These are phyloP conservation scores for Zelopaecilomyces penicillatus DNA, from an alignment of 2,329 filamentous ascomycete species.

Conservation along the genomic window DNA sequence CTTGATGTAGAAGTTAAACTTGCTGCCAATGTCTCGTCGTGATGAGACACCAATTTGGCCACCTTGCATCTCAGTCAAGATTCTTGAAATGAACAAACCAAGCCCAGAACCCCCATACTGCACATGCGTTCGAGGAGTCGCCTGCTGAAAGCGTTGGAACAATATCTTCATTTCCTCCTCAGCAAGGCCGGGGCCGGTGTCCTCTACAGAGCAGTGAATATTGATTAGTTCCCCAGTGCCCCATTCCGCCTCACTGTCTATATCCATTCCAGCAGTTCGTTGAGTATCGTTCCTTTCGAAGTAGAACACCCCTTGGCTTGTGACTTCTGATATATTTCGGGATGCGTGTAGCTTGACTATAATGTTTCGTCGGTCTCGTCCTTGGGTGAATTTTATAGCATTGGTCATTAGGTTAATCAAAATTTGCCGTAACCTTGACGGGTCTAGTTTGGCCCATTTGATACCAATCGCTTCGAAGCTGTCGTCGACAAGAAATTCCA, in stretches of 20 bases:
- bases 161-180: conserved; percentile 58
- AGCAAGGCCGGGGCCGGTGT: conserved; percentile 60
- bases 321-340: conserved; percentile 35
- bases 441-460: conserved; percentile 67
- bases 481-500: conserved; percentile 60
- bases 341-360: conserved; percentile 58
- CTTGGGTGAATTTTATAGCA: conserved; percentile 57
- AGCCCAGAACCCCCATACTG: conserved; percentile 64
- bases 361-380: conserved; percentile 51
- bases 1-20: conserved; percentile 70
- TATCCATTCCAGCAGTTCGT: conserved; percentile 26
- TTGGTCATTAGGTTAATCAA: conserved; percentile 69
- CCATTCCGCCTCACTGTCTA: conserved; percentile 56
- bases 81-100: conserved; percentile 67
- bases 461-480: conserved; percentile 57
- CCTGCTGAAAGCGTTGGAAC: conserved; percentile 62
- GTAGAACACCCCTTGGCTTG: conserved; percentile 34
- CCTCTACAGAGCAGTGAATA: conserved; percentile 62
- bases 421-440: conserved; percentile 64
- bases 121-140: conserved; percentile 60
- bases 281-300: conserved; percentile 37
- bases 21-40: conserved; percentile 58
- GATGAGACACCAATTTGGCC: conserved; percentile 69
- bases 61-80: conserved; percentile 67
- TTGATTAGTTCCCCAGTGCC: conserved; percentile 62